Evolutionary conservation across 1,284 basidiomycete species (phyloP), one percentile per base, ranked within the genome.

Genomic region (Termitomyces sp.): DNA sequence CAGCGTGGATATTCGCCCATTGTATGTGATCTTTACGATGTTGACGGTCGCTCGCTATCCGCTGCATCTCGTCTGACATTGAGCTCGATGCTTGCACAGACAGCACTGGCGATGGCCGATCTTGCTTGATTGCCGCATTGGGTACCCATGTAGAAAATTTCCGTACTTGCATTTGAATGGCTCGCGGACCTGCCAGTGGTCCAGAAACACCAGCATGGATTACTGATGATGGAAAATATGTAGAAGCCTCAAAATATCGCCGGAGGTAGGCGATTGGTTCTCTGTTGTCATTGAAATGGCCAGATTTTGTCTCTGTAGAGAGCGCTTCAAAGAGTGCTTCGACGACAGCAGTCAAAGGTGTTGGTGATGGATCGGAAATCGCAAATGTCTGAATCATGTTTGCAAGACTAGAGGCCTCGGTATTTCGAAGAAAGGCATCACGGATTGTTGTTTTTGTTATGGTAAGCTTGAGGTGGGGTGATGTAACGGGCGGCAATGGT

Each of bases 1-100:
- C 75, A 0, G 76, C 79, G 56, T 83, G 80, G n/a, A 83, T 76
- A 33, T 76, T 72, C 0, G 80, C 80, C 81, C 80, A 83, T 46
- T 79, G 75, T 0, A 83, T 77, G 54, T 82, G 73, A 49, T 81
- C 79, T 48, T 81, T 81, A 49, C 78, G 71, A 1, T 78, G 69
- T 58, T 80, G 79, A 38, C 80, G 69, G 50, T 82, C 80, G 11
- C 59, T 63, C n/a, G 77, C 77, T 50, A 81, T 80, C 8, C 80
- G 72, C 50, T 80, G 77, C 75, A 83, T 76, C 60, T 81, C 79
- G 56, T 80, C 79, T 3, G 76, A 70, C 44, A 80, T 71, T 8
- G 73, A 70, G 7, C 60, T 47, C 21, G 55, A 43, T 40, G 61
- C 5, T 38, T 64, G 31, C 34, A 49, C 38, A 31, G 58, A 62